Evolutionary conservation across 2,329 filamentous ascomycete species (phyloP).

Genomic region (Nigrograna mackinnonii): DNA sequence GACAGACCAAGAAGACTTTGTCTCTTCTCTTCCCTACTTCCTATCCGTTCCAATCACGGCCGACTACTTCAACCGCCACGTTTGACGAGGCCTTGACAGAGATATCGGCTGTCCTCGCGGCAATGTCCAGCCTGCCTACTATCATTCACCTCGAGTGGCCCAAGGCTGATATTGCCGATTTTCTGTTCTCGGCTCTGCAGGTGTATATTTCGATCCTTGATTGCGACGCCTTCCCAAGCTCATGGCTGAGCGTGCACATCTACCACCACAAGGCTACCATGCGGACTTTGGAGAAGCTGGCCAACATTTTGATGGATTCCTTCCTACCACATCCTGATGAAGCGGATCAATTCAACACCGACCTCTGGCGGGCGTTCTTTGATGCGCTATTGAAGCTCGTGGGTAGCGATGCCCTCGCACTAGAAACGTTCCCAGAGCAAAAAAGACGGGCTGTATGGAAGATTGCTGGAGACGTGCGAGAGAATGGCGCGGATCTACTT

Average conservation of each 20-base stretch:
- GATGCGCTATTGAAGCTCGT: constrained; percentile 86
- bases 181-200: constrained; percentile 78
- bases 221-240: constrained; percentile 84
- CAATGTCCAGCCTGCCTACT: constrained; percentile 73
- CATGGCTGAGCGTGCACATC: constrained; percentile 92
- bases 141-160: constrained; percentile 77
- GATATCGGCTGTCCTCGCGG: constrained; percentile 83
- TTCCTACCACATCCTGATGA: constrained; percentile 90
- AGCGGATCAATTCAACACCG: constrained; percentile 87
- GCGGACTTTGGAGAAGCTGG: constrained; percentile 80
- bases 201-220: constrained; percentile 88
- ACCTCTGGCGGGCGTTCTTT: constrained; percentile 93
- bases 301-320: constrained; percentile 76
- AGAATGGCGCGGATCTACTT: constrained; percentile 85
- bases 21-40: constrained; percentile 88
- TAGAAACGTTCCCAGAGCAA: constrained; percentile 96
- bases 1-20: constrained; percentile 62
- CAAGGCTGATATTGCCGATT: constrained; percentile 72
- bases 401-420: constrained; percentile 81
- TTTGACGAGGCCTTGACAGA: constrained; percentile 91
- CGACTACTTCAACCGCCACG: constrained; percentile 61
- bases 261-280: constrained; percentile 91
- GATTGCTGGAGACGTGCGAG: constrained; percentile 93
- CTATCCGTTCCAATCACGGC: constrained; percentile 83
- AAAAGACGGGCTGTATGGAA: constrained; percentile 98